Evolutionary conservation across 257 asterid genomes (phyloP).

Genomic region (Primulina tabacum): DNA sequence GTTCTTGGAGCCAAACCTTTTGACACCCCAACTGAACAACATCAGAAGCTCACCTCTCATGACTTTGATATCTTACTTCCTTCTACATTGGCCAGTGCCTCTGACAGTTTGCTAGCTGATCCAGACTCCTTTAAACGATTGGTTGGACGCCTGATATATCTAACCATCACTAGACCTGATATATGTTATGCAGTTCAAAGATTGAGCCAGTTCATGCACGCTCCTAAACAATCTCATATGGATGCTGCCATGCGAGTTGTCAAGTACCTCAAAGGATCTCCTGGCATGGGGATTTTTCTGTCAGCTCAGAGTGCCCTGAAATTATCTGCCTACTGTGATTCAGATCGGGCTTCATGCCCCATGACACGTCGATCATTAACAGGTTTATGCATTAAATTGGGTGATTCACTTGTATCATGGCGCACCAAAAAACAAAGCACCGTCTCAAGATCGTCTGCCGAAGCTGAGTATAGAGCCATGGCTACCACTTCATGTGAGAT

Average conservation of each 20-base stretch:
- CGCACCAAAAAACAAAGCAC: background rate
- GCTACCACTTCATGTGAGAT: background rate
- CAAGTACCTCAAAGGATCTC: background rate
- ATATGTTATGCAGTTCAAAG: too few species aligned
- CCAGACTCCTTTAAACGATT: too few species aligned
- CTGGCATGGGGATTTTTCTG: too few species aligned
- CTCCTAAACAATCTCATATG: background rate
- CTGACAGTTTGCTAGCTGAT: too few species aligned
- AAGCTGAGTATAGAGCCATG: conserved; percentile 13
- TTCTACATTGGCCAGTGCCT: too few species aligned
- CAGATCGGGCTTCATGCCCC: conserved; percentile 3
- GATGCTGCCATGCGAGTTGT: background rate
- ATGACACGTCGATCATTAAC: background rate
- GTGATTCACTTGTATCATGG: conserved; percentile 2
- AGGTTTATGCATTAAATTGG: background rate
- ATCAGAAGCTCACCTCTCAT: too few species aligned
- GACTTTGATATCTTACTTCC: too few species aligned
- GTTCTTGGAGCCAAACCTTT: too few species aligned
- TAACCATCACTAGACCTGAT: too few species aligned
- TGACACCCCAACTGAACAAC: too few species aligned
- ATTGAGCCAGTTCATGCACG: too few species aligned
- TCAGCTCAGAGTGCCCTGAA: background rate
- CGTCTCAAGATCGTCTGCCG: conserved; percentile 2
- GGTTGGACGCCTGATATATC: too few species aligned
- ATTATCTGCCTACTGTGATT: background rate